phyloP scores from a whole-genome alignment of 1,284 basidiomycete species.

The Malassezia obtusa region DNA sequence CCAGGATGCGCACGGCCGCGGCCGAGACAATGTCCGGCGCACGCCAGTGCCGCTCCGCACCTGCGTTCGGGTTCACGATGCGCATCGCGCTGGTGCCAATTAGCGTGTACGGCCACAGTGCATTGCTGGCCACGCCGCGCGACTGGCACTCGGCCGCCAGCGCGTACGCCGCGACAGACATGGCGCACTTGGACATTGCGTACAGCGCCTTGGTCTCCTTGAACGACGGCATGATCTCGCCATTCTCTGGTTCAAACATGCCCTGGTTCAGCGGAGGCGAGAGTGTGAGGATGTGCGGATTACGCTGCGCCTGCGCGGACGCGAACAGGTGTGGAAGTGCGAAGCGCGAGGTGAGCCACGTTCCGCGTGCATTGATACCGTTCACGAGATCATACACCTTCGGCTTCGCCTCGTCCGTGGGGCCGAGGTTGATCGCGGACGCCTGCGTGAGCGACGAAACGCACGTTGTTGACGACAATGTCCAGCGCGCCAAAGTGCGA shows the following conservation, averaged over 20 bases:
- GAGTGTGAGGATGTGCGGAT: constrained; percentile 46
- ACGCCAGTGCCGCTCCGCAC: constrained; percentile 27
- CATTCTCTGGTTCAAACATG: constrained; percentile 1
- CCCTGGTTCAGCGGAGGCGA: constrained; percentile 29
- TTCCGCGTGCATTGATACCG: constrained; percentile 39
- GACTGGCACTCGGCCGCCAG: constrained; percentile 37
- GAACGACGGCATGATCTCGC: constrained; percentile 24
- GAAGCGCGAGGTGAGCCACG: constrained; percentile 34
- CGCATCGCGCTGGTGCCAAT: constrained; percentile 39
- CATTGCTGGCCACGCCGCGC: constrained; percentile 30
- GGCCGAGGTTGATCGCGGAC: constrained; percentile 41
- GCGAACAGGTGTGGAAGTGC: constrained; percentile 39
- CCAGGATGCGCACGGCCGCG: constrained; percentile 35
- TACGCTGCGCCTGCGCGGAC: constrained; percentile 19
- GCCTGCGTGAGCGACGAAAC: constrained; percentile 14
- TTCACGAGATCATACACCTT: constrained; percentile 25
- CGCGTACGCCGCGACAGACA: constrained; percentile 36
- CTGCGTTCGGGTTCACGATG: constrained; percentile 27
- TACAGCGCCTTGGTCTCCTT: constrained; percentile 26
- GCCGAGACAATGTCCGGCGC: constrained; percentile 38
- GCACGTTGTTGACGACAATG: constrained; percentile 46
- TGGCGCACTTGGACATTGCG: constrained; percentile 43
- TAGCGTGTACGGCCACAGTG: constrained; percentile 35
- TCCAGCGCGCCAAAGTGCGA: constrained; percentile 39
- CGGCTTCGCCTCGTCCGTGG: constrained; percentile 22